These are phyloP conservation scores for Endocalyx cinctus DNA, from an alignment of 2,329 filamentous ascomycete genomes.

Conservation along the genomic window DNA sequence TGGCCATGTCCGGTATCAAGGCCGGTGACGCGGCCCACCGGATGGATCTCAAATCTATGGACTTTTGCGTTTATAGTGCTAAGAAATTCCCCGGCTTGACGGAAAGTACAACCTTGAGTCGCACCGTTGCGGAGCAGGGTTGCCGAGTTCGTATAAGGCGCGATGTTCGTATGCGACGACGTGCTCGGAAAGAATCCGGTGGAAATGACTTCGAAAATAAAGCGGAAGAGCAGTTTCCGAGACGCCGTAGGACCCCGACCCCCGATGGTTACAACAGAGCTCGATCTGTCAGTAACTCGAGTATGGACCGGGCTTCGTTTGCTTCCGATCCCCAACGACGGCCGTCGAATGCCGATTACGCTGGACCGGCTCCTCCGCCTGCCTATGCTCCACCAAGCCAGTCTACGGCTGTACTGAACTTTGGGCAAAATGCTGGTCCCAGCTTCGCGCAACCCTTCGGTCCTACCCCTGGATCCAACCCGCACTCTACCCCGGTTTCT, in stretches of 20 bases:
- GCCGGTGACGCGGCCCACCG: conserved; percentile 67
- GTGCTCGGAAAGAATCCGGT: conserved; percentile 58
- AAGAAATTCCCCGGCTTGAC: conserved; percentile 97
- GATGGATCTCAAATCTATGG: conserved; percentile 81
- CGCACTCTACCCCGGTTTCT: conserved; percentile 24
- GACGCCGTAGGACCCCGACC: conserved; percentile 24
- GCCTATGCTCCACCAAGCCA: conserved; percentile 22
- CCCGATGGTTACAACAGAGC: conserved; percentile 25
- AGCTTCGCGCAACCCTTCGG: conserved; percentile 23
- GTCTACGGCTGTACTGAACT: conserved; percentile 22
- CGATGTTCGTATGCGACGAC: conserved; percentile 86
- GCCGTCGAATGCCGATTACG: conserved; percentile 24
- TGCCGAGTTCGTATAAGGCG: conserved; percentile 93
- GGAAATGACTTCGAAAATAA: conserved; percentile 42
- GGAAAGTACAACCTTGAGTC: conserved; percentile 83
- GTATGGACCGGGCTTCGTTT: conserved; percentile 23
- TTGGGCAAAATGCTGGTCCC: conserved; percentile 17
- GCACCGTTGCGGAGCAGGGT: conserved; percentile 90
- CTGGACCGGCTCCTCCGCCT: conserved; percentile 17
- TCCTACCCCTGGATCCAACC: conserved; percentile 15
- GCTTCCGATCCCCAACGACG: conserved; percentile 20
- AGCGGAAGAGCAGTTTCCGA: conserved; percentile 54
- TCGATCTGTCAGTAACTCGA: conserved; percentile 27
- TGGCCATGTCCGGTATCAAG: conserved; percentile 17
- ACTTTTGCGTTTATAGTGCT: conserved; percentile 88